Evolutionary conservation across 2,329 filamentous ascomycete species (phyloP), one percentile per base, ranked within the genome.

Genomic region (Talaromyces pinophilus): DNA sequence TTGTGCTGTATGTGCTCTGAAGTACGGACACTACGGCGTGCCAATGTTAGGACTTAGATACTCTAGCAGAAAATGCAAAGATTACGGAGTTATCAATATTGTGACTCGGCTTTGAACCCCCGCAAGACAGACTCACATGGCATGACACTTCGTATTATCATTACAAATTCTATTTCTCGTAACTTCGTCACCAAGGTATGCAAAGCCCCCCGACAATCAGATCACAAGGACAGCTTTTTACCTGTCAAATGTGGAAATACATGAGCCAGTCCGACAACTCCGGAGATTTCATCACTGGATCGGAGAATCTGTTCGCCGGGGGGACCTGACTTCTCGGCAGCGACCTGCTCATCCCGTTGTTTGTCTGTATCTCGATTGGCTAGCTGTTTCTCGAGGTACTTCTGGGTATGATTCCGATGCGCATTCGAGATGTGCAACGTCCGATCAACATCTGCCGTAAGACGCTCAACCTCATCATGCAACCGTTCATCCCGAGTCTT

Each of bases 371-470:
- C 57, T 8, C 33, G 33, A 17, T 59, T 42, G 40, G 22, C 19
- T 17, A 55, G 22, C 11, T 50, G 19, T 52, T 35, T 54, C 13
- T 72, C 71, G n/a, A 80, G 64, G 42, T 75, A 71, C 54, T 74
- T 70, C 19, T 74, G 72, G 11, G 81, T 74, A 38, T 76, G 79
- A 62, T 81, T 75, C 59, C 81, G 71, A 70, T 85, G 82, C 63
- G 77, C 76, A 68, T 79, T 78, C 5, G 83, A 82, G 22, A 85
- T 65, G 62, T 79, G 79, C 48, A 89, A 72, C 6, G 83, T 85
- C 71, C 84, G 77, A 63, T 88, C 86, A 52, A 89, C 80, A 62
- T 88, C 85, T 66, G 79, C 81, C 0, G 86, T 86, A 35, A 89
- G 76, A 69, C 85, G 84, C 13, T 85, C 82, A 10, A 88, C 82